Base-by-base conservation (phyloP, 164 flowering plant species). In the Berberis thunbergii region DNA sequence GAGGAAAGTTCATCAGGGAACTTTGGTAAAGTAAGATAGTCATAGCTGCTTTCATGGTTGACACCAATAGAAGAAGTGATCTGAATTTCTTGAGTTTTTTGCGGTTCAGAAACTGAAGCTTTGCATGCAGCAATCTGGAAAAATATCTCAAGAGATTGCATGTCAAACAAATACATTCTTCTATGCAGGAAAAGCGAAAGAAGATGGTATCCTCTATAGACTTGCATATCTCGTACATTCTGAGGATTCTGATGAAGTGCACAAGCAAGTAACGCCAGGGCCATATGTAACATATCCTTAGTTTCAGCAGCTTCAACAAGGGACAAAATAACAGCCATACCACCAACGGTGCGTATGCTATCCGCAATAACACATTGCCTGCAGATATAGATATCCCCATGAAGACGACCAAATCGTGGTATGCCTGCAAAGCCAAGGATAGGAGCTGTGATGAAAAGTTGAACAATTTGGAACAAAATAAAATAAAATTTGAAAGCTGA, bases 41-140 rank as follows among this genome's bases (percentile, higher is more conserved):
- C 97, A 74, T 84, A 76, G 75, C 75, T 79, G 53, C 79, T 64
- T 57, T 86, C 95, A 11, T 63, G 79, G 59, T 75, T 45, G 65
- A 73, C 69, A 54, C 77, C 71, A 64, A 66, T 73, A 64, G 90
- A 86, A 57, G 87, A 83, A 63, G 74, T 58, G 57, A 62, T 63
- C 7, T 72, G 84, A 71, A 65, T 64, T 61, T 56, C 69, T 61
- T 63, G 76, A 54, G 79, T 58, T 75, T 81, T 88, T 73, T 81
- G 86, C 64, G 97, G 94, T 75, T 89, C 97, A 74, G 96, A 80
- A 68, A 95, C 87, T 66, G 96, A 91, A 67, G 98, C 99, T 79
- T 91, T 96, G 64, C 99, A 91, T 62, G 99, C 99, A 71, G 99
- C 97, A 78, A 95, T 91, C 74, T 95, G 87, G 75, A 89, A 95